phyloP scores from a whole-genome alignment of 805 yeast genomes.

The Yarrowia sp. region DNA sequence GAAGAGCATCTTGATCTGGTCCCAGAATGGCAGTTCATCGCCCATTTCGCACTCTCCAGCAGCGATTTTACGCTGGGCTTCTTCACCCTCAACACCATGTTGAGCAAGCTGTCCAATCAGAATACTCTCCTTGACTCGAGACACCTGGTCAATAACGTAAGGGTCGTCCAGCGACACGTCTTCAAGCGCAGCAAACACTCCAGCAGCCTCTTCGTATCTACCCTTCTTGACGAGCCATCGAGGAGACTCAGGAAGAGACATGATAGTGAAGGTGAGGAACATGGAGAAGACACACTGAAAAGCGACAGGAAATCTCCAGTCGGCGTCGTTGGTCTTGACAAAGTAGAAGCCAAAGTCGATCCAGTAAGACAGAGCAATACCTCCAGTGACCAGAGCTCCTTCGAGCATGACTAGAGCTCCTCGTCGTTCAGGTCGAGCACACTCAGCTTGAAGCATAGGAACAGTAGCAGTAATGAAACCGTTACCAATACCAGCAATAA shows the following conservation, averaged over 20 bases:
- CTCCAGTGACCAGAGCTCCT: constrained; percentile 69
- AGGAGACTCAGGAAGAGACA: constrained; percentile 77
- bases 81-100: background rate
- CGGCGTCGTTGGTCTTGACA: constrained; percentile 51
- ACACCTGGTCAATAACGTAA: background rate
- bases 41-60: background rate
- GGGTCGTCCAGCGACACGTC: background rate
- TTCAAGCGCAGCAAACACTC: constrained; percentile 37
- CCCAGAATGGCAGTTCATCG: background rate
- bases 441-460: constrained; percentile 83
- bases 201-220: constrained; percentile 45
- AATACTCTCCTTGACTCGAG: background rate
- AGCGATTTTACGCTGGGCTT: background rate
- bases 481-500: constrained; percentile 70
- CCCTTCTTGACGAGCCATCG: constrained; percentile 75
- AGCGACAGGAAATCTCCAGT: constrained; percentile 80
- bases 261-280: constrained; percentile 60
- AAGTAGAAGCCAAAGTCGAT: constrained; percentile 46
- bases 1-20: constrained; percentile 8
- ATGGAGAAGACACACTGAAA: constrained; percentile 60
- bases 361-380: constrained; percentile 69
- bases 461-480: constrained; percentile 76
- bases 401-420: constrained; percentile 68
- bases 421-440: constrained; percentile 63
- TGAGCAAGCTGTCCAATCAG: background rate